Percentiles rank a stretch among this genome's conserved stretches.
phyloP scores from a whole-genome alignment of 2,329 filamentous ascomycete genomes.

The Colletotrichum falcatum region DNA sequence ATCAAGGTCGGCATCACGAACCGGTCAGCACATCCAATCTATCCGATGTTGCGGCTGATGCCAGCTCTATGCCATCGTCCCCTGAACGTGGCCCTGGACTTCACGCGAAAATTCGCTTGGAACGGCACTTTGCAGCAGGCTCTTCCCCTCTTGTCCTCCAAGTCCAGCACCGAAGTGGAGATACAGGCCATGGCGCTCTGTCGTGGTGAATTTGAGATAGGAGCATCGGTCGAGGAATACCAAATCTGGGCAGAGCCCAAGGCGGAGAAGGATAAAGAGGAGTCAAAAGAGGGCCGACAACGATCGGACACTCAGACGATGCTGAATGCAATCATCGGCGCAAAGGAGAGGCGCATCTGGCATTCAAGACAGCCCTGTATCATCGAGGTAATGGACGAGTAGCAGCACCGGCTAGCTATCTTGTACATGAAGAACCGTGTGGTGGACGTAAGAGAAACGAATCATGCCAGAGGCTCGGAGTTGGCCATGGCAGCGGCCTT shows the following conservation, averaged over 20 bases:
- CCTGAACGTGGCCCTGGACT: conserved; percentile 79
- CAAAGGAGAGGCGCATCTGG: conserved; percentile 73
- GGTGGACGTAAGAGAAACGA: conserved; percentile 27
- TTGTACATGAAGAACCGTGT: conserved; percentile 29
- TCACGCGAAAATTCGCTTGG: conserved; percentile 85
- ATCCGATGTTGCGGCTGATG: conserved; percentile 80
- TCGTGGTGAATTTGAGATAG: conserved; percentile 84
- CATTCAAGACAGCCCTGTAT: conserved; percentile 69
- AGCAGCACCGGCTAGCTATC: conserved; percentile 18
- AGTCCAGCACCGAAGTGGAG: conserved; percentile 68
- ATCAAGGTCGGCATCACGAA: conserved; percentile 81
- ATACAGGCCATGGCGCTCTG: conserved; percentile 82
- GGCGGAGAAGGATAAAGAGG: conserved; percentile 48
- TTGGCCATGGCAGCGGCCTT: conserved; percentile 25
- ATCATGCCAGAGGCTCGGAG: conserved; percentile 13
- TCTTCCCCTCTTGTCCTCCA: conserved; percentile 71
- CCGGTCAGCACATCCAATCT: conserved; percentile 74
- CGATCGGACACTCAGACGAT: conserved; percentile 67
- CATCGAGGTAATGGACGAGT: conserved; percentile 64
- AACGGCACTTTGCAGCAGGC: conserved; percentile 85
- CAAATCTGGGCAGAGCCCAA: conserved; percentile 59
- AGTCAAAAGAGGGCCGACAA: conserved; percentile 49
- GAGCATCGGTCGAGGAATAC: conserved; percentile 85
- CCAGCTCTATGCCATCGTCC: conserved; percentile 81
- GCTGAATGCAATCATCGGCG: conserved; percentile 69